These are phyloP conservation scores for Alternaria sp. DNA, from an alignment of 2,329 filamentous ascomycete genomes.

Conservation along the genomic window DNA sequence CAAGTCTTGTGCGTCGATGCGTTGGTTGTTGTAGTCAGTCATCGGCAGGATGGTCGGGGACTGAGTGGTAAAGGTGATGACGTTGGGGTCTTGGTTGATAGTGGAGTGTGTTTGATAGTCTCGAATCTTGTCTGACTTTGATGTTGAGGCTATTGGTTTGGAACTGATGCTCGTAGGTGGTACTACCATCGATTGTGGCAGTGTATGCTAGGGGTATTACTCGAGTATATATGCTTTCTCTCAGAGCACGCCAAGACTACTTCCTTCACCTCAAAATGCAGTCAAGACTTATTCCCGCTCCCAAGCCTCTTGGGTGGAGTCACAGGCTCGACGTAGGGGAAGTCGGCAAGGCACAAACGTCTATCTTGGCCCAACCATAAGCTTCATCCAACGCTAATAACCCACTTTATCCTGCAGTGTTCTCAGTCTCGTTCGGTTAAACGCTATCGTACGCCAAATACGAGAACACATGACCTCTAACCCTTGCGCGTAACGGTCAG, in stretches of 20 bases:
- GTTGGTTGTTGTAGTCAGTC: slow-evolving; percentile 35
- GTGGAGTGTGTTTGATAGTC: neutral
- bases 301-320: slow-evolving; percentile 23
- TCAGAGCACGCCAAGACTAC: slow-evolving; percentile 13
- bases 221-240: slow-evolving; percentile 18
- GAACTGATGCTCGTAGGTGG: neutral
- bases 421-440: slow-evolving; percentile 10
- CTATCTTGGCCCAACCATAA: slow-evolving; percentile 13
- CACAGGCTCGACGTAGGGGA: slow-evolving; percentile 6
- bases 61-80: slow-evolving; percentile 8
- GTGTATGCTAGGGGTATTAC: slow-evolving; percentile 8
- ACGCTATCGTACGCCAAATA: neutral
- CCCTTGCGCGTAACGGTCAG: slow-evolving; percentile 19
- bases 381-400: slow-evolving; percentile 1
- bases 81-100: slow-evolving; percentile 4
- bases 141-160: slow-evolving; percentile 1
- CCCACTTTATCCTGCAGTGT: slow-evolving; percentile 12
- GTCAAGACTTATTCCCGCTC: slow-evolving; percentile 19
- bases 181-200: slow-evolving; percentile 3
- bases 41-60: slow-evolving; percentile 30
- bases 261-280: slow-evolving; percentile 1
- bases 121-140: neutral
- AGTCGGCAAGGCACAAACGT: neutral
- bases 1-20: slow-evolving; percentile 34
- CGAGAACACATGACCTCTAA: slow-evolving; percentile 24